Conservation (phyloP, 345 rosid genomes). For the Eucalyptus victrix region DNA sequence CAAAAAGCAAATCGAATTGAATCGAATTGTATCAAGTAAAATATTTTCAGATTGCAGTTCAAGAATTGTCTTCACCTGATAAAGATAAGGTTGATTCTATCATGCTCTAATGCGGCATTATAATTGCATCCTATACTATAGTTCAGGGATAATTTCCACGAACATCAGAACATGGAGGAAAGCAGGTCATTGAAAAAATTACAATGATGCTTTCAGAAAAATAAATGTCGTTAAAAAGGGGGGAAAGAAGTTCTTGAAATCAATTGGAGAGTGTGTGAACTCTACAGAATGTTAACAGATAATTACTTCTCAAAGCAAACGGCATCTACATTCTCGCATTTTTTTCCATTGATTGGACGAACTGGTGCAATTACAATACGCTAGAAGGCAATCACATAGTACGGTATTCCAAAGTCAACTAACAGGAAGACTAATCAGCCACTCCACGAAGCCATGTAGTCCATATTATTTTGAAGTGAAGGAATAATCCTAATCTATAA, state of each 20-base stretch:
- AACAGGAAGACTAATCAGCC: not conserved
- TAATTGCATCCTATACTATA: not conserved
- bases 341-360: not conserved
- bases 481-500: not conserved
- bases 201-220: not conserved
- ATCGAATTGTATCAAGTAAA: not conserved
- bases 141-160: not conserved
- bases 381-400: not conserved
- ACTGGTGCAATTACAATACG: not conserved
- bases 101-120: not conserved
- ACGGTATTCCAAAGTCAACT: not conserved
- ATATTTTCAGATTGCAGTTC: not conserved
- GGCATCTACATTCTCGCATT: not conserved
- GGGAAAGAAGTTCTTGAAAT: not conserved
- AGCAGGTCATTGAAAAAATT: not conserved
- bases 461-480: not conserved
- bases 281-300: not conserved
- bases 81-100: not conserved
- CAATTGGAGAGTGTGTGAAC: not conserved
- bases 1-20: not conserved
- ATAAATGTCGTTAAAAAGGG: not conserved
- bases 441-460: not conserved
- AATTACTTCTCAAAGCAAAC: not conserved
- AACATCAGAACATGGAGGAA: not conserved
- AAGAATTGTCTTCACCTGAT: not conserved